These are phyloP conservation scores for Acaromyces ingoldii DNA, from an alignment of 1,284 basidiomycete genomes.

Conservation along the genomic window DNA sequence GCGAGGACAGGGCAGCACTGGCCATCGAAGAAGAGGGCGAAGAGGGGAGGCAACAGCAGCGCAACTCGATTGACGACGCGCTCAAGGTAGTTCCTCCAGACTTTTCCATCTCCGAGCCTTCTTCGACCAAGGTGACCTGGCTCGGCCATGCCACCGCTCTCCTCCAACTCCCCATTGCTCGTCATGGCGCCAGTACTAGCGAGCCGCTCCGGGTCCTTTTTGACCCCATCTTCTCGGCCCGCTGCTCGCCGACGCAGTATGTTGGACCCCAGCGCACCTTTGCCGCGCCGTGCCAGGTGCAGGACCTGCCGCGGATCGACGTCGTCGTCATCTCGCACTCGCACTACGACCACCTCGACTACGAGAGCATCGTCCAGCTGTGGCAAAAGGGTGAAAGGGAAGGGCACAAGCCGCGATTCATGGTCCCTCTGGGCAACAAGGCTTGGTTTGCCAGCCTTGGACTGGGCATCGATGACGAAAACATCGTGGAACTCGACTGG, in stretches of 20 bases:
- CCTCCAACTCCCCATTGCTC: constrained; percentile 25
- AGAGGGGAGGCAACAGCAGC: too few relatives aligned
- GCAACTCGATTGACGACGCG: too few relatives aligned
- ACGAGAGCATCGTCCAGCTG: constrained; percentile 29
- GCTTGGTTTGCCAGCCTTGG: constrained; percentile 29
- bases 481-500: constrained; percentile 44
- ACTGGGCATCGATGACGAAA: constrained; percentile 23
- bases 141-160: constrained; percentile 45
- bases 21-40: too few relatives aligned
- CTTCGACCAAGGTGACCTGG: constrained; percentile 30
- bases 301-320: constrained; percentile 38
- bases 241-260: constrained; percentile 40
- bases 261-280: constrained; percentile 38
- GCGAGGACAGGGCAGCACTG: too few relatives aligned
- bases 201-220: constrained; percentile 32
- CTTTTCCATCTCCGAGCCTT: not conserved
- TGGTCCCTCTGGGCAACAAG: constrained; percentile 45
- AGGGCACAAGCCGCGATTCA: constrained; percentile 16
- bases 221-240: constrained; percentile 46
- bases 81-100: too few relatives aligned
- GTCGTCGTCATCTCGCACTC: constrained; percentile 47
- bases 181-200: not conserved
- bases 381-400: constrained; percentile 30
- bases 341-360: constrained; percentile 49
- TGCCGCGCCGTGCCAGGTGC: constrained; percentile 31